Evolutionary conservation across 208 protist species (phyloP).

Genomic region (Polymyxa betae): DNA sequence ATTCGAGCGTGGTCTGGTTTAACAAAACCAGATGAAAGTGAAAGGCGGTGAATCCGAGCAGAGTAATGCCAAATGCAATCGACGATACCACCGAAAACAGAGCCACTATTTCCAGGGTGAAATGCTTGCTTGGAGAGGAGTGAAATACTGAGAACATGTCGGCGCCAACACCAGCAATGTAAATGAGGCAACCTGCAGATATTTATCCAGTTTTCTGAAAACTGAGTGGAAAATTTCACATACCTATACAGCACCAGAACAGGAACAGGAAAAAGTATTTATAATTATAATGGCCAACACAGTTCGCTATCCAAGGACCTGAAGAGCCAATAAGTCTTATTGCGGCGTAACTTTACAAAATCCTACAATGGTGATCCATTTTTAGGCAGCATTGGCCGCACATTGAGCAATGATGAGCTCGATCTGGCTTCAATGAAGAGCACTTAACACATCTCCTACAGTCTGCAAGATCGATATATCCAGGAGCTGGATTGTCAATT

Average conservation of each 20-base stretch:
- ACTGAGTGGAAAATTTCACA: background rate
- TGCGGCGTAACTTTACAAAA: background rate
- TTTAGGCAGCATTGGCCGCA: constrained; percentile 62
- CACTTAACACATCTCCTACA: constrained; percentile 49
- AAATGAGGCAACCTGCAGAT: background rate
- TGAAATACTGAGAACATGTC: background rate
- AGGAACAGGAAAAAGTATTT: constrained; percentile 46
- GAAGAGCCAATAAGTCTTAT: background rate
- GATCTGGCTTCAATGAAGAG: constrained; percentile 55
- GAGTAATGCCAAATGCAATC: background rate
- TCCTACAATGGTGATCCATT: constrained; percentile 68
- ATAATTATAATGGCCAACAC: constrained; percentile 43
- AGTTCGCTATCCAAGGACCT: constrained; percentile 35
- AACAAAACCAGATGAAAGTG: constrained; percentile 42
- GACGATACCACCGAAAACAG: constrained; percentile 8
- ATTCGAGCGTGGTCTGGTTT: constrained; percentile 44
- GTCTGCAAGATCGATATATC: background rate
- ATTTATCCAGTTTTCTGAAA: background rate
- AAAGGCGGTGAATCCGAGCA: background rate
- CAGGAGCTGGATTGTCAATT: background rate
- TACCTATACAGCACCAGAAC: constrained; percentile 17
- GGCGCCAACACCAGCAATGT: background rate
- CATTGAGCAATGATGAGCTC: constrained; percentile 63
- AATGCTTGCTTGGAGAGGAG: background rate
- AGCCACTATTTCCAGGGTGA: background rate